Percentiles rank a stretch among this genome's conserved stretches.
These are phyloP conservation scores for Mallotus repandus DNA, from an alignment of 441 rosid genomes.

Conservation along the genomic window DNA sequence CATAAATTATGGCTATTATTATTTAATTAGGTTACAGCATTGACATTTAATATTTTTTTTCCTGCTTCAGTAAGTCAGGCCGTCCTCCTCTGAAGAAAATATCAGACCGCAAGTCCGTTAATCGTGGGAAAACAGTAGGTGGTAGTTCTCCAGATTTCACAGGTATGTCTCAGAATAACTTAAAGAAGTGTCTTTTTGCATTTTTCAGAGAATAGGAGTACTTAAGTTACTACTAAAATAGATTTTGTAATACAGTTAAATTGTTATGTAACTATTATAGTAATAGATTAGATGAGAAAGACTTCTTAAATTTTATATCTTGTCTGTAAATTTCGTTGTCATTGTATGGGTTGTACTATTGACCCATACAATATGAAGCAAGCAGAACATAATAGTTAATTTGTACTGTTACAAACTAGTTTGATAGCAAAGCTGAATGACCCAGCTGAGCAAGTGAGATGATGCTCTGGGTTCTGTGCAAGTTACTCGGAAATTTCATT, in stretches of 20 bases:
- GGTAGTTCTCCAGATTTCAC: constrained; percentile 43
- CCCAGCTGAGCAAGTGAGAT: background rate
- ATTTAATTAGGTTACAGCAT: constrained; percentile 2
- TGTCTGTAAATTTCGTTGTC: background rate
- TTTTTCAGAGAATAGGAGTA: too few relatives aligned
- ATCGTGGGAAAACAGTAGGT: constrained; percentile 39
- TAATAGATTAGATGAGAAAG: too few relatives aligned
- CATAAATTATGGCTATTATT: background rate
- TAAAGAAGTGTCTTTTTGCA: too few relatives aligned
- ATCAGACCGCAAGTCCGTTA: constrained; percentile 47
- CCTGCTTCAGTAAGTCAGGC: constrained; percentile 52
- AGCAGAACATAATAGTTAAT: background rate
- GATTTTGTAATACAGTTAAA: too few relatives aligned
- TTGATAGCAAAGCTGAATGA: background rate
- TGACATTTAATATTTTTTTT: constrained; percentile 19
- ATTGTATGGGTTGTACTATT: background rate
- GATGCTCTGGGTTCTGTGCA: background rate
- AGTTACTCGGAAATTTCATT: background rate
- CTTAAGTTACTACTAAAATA: too few relatives aligned
- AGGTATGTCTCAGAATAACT: constrained; percentile 30
- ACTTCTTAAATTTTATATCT: background rate
- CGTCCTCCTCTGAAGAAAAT: constrained; percentile 58
- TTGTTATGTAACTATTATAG: too few relatives aligned
- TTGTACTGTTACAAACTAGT: background rate
- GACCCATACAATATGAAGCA: background rate